phyloP scores from a whole-genome alignment of 2,329 filamentous ascomycete species.

The Coleophoma crateriformis region DNA sequence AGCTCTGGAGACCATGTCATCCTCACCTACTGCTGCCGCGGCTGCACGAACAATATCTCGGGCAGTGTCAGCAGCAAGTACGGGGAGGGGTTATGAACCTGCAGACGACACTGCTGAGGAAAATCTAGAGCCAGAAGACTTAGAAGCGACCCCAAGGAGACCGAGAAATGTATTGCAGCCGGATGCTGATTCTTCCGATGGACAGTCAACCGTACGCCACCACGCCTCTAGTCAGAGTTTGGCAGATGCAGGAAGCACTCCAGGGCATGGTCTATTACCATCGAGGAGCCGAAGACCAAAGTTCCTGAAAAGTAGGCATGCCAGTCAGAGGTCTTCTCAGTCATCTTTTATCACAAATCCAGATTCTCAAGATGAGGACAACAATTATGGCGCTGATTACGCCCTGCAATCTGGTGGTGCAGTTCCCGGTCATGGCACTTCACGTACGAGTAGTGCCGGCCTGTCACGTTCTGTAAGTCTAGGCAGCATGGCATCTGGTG shows the following conservation, averaged over 20 bases:
- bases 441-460: constrained; percentile 44
- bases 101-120: constrained; percentile 5
- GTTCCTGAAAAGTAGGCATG: constrained; percentile 47
- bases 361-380: constrained; percentile 60
- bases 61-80: constrained; percentile 40
- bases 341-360: constrained; percentile 52
- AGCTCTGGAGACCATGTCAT: constrained; percentile 46
- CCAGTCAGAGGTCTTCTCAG: constrained; percentile 54
- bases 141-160: constrained; percentile 19
- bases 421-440: constrained; percentile 47
- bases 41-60: constrained; percentile 48
- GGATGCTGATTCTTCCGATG: constrained; percentile 11
- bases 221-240: constrained; percentile 28
- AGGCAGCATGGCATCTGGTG: constrained; percentile 80
- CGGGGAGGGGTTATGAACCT: constrained; percentile 5
- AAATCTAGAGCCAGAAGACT: constrained; percentile 12
- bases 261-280: constrained; percentile 36
- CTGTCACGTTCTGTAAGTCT: constrained; percentile 78
- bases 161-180: constrained; percentile 5
- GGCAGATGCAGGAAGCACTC: constrained; percentile 37
- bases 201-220: constrained; percentile 22
- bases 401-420: constrained; percentile 79
- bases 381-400: constrained; percentile 71
- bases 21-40: constrained; percentile 51
- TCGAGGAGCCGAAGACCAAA: constrained; percentile 42